phyloP scores from a whole-genome alignment of 345 rosid species.

The Nephelium lappaceum region DNA sequence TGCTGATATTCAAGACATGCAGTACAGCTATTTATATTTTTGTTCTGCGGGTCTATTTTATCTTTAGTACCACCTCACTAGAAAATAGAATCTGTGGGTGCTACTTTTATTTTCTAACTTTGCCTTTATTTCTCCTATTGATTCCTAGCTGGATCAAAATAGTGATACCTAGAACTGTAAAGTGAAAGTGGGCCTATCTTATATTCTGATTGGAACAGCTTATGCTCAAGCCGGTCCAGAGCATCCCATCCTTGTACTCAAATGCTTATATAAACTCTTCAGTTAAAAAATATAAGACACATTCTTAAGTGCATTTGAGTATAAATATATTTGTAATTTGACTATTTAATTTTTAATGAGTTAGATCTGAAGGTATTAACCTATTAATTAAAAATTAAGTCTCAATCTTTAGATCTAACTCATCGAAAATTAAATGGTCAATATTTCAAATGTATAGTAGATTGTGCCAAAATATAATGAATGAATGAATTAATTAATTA shows the following conservation, averaged over 20 bases:
- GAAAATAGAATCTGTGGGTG: conserved; percentile 13
- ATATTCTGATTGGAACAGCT: conserved; percentile 8
- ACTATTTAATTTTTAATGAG: too few relatives aligned
- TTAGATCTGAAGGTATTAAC: too few relatives aligned
- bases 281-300: too few relatives aligned
- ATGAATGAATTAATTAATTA: too few relatives aligned
- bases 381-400: too few relatives aligned
- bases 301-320: too few relatives aligned
- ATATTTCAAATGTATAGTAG: too few relatives aligned
- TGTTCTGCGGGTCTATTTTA: neutral
- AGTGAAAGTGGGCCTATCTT: conserved; percentile 15
- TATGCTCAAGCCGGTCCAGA: neutral
- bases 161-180: conserved; percentile 17
- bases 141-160: neutral
- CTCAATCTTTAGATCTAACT: too few relatives aligned
- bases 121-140: neutral
- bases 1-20: neutral
- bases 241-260: neutral
- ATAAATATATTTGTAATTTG: too few relatives aligned
- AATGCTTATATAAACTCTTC: too few relatives aligned
- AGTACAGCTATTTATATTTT: conserved; percentile 7
- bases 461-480: too few relatives aligned
- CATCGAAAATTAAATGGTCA: too few relatives aligned
- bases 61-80: neutral
- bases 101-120: neutral